Conservation (phyloP, 371 early-diverging fungal species). For the Mortierella sp. region DNA sequence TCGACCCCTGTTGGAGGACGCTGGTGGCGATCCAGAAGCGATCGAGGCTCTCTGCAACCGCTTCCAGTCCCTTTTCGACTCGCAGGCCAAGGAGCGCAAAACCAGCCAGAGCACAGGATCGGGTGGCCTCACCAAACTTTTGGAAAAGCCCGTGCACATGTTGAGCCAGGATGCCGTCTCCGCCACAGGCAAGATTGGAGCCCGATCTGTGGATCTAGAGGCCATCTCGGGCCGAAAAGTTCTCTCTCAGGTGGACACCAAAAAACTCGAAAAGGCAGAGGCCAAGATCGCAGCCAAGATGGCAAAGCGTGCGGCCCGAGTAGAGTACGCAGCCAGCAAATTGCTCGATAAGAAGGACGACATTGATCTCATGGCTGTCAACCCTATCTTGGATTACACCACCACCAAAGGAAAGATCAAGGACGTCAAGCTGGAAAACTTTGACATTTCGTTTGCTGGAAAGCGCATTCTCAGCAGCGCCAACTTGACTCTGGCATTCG, state of each 20-base stretch:
- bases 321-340: constrained; percentile 84
- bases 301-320: constrained; percentile 77
- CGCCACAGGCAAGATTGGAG: constrained; percentile 62
- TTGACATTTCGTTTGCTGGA: constrained; percentile 96
- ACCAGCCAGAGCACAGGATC: constrained; percentile 35
- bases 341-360: constrained; percentile 78
- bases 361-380: constrained; percentile 75
- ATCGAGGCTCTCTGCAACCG: constrained; percentile 73
- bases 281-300: constrained; percentile 90
- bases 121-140: constrained; percentile 48
- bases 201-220: constrained; percentile 70
- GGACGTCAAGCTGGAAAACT: constrained; percentile 95
- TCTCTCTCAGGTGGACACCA: constrained; percentile 89
- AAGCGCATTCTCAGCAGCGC: constrained; percentile 93
- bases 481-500: constrained; percentile 83
- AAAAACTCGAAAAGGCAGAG: constrained; percentile 94
- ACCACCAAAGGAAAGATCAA: constrained; percentile 87
- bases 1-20: constrained; percentile 85
- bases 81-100: constrained; percentile 47
- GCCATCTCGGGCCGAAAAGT: constrained; percentile 73
- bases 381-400: constrained; percentile 88
- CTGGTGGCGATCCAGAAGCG: constrained; percentile 70
- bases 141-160: constrained; percentile 72
- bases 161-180: constrained; percentile 63
- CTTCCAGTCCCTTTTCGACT: constrained; percentile 64